A percentile compares a stretch with the other conserved stretches of the same genome.
phyloP scores from a whole-genome alignment of 352 stramenopile genomes.

The Peronosclerospora sorghi region DNA sequence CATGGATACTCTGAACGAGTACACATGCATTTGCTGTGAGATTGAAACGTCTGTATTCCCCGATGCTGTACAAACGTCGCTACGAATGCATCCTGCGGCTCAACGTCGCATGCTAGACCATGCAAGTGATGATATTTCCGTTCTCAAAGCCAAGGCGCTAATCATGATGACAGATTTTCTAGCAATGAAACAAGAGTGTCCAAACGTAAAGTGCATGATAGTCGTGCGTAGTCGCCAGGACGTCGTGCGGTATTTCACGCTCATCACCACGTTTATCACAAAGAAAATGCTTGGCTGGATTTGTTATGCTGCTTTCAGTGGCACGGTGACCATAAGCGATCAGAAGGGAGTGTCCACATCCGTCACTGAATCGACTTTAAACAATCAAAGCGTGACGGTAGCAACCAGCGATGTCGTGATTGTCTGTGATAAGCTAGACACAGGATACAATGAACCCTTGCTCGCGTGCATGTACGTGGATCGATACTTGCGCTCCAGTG shows the following conservation, averaged over 20 bases:
- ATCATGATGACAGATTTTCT: slow-evolving; percentile 72
- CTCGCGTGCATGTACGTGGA: slow-evolving; percentile 80
- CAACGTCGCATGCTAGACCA: slow-evolving; percentile 45
- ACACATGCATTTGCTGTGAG: slow-evolving; percentile 39
- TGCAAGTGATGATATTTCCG: slow-evolving; percentile 42
- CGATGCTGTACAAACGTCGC: slow-evolving; percentile 17
- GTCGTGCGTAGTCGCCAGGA: slow-evolving; percentile 69
- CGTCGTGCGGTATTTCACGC: slow-evolving; percentile 61
- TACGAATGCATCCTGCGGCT: slow-evolving; percentile 16
- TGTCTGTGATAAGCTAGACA: slow-evolving; percentile 82
- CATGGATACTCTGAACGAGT: slow-evolving; percentile 57
- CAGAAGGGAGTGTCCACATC: slow-evolving; percentile 5
- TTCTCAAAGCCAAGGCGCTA: slow-evolving; percentile 57
- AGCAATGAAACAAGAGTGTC: slow-evolving; percentile 6
- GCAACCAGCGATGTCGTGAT: slow-evolving; percentile 61
- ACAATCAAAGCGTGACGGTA: slow-evolving; percentile 35
- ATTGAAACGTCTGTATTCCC: slow-evolving; percentile 50
- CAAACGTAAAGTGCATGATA: slow-evolving; percentile 57
- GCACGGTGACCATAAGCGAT: slow-evolving; percentile 19
- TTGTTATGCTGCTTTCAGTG: slow-evolving; percentile 66
- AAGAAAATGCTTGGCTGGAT: slow-evolving; percentile 52
- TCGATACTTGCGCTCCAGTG: slow-evolving; percentile 47
- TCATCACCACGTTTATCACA: slow-evolving; percentile 43
- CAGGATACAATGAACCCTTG: slow-evolving; percentile 70
- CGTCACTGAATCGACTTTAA: slow-evolving; percentile 62